Base-by-base conservation (phyloP, 2,329 filamentous ascomycete genomes). In the Curvularia eragrostidis region DNA sequence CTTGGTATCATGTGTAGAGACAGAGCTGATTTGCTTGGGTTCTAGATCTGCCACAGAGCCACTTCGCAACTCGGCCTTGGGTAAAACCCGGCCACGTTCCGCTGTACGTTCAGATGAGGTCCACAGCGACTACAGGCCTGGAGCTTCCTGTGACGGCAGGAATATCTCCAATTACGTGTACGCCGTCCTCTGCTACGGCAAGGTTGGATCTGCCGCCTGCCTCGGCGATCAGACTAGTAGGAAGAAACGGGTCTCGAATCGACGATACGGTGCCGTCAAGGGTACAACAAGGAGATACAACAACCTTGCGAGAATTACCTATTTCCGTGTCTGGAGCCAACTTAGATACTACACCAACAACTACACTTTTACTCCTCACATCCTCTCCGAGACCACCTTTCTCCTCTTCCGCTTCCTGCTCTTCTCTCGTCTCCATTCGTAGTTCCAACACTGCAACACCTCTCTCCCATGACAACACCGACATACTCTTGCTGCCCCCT, bases 41-140 rank as follows among this genome's bases (percentile, higher is more conserved):
- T 43, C 15, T 55, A 74, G 71, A 64, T 42, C 39, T 66, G 34
- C 62, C 62, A 7, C 61, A 56, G 13, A 60, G 61, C 21, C 60
- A 47, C 7, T 72, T 67, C 38, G 70, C 65, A 5, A 59, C 71
- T 21, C 62, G 67, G 12, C 68, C 71, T 1, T 74, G 72, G 69
- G 68, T 75, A n/a, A 54, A 49, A 48, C 66, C 60, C n/a, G 56
- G 59, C n/a, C 65, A 64, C 18, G 39, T 71, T 15, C 60, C 68
- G 30, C 52, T 48, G 23, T 63, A 64, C 10, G 56, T 63, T 52
- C 62, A 61, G 26, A 61, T 66, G 39, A 30, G 50, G 59, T 44
- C 56, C 58, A 28, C 58, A 44, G 43, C 39, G 26, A 18, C 46
- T 24, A 36, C 42, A 5, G 50, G 50, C 8, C 23, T 56, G n/a